Evolutionary conservation across 768 basidiomycete genomes (phyloP).

Genomic region (Lactarius sp.): DNA sequence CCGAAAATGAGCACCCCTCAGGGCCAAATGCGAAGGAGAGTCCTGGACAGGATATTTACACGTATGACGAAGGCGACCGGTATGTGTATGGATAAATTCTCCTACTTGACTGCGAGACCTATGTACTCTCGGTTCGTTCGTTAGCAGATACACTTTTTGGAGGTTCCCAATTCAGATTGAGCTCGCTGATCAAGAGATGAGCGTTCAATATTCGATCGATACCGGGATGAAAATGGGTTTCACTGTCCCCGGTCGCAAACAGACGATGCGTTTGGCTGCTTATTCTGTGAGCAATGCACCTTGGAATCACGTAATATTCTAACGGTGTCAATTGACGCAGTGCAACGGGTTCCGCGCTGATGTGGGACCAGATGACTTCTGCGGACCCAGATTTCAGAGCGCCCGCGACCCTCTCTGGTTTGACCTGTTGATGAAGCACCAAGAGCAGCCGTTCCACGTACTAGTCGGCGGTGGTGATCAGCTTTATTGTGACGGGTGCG

Average conservation of each 20-base stretch:
- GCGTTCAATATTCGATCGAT: constrained; percentile 78
- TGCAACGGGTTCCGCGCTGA: constrained; percentile 90
- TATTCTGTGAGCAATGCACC: constrained; percentile 58
- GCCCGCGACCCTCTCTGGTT: constrained; percentile 93
- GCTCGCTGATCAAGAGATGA: constrained; percentile 50
- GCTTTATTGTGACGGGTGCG: constrained; percentile 78
- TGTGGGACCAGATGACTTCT: constrained; percentile 83
- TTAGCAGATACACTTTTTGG: too few relatives aligned
- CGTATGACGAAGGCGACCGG: too few relatives aligned
- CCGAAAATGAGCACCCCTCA: too few relatives aligned
- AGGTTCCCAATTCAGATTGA: too few relatives aligned
- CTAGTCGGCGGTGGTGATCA: constrained; percentile 94
- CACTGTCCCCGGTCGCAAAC: constrained; percentile 68
- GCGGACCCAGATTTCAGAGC: constrained; percentile 69
- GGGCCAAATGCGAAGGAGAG: too few relatives aligned
- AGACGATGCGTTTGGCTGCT: constrained; percentile 89
- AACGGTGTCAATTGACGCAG: constrained; percentile 33
- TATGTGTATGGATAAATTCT: too few relatives aligned
- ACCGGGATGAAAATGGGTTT: constrained; percentile 72
- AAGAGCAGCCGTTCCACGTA: constrained; percentile 77
- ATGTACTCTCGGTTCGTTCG: too few relatives aligned
- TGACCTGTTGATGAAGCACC: constrained; percentile 83
- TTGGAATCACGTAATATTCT: background rate
- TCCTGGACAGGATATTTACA: too few relatives aligned
- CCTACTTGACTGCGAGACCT: too few relatives aligned